A percentile compares a stretch with the other conserved stretches of the same genome.
These are phyloP conservation scores for Davidsoniella neocaledoniae DNA, from an alignment of 2,329 filamentous ascomycete species.

Conservation along the genomic window DNA sequence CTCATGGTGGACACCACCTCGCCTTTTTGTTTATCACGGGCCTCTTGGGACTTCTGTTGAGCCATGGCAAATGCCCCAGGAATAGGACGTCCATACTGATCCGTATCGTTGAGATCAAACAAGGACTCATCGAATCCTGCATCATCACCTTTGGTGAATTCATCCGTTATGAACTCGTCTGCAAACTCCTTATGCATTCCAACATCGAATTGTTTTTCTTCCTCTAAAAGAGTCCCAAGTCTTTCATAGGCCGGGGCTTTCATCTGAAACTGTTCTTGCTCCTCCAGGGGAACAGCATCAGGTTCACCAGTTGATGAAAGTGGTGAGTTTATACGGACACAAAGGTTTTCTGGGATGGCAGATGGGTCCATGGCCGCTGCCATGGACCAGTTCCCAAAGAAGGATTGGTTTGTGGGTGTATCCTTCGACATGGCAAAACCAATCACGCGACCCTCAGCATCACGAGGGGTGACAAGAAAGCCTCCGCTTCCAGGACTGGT, in stretches of 20 bases:
- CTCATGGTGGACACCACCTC: background rate
- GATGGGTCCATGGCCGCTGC: background rate
- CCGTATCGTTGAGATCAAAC: slow-evolving; percentile 52
- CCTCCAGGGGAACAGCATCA: slow-evolving; percentile 15
- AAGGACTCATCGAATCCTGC: slow-evolving; percentile 54
- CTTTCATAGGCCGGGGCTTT: slow-evolving; percentile 6
- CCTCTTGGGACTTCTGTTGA: slow-evolving; percentile 20
- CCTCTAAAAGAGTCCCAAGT: slow-evolving; percentile 22
- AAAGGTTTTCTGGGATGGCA: slow-evolving; percentile 4
- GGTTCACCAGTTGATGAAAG: slow-evolving; percentile 24
- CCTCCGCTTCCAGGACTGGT: slow-evolving; percentile 32
- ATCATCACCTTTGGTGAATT: slow-evolving; percentile 27
- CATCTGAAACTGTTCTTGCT: slow-evolving; percentile 12
- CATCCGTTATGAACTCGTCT: slow-evolving; percentile 22
- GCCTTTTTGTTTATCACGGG: slow-evolving; percentile 6
- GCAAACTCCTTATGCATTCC: slow-evolving; percentile 30
- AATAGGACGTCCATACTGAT: slow-evolving; percentile 43
- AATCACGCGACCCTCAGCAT: slow-evolving; percentile 36
- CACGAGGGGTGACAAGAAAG: slow-evolving; percentile 35
- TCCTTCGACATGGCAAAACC: slow-evolving; percentile 38
- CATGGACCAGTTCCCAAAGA: too few species aligned
- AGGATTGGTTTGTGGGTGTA: slow-evolving; percentile 17
- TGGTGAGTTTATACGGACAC: slow-evolving; percentile 17
- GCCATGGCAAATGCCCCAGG: slow-evolving; percentile 40
- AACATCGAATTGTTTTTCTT: slow-evolving; percentile 54